Base-by-base conservation (phyloP, 2,329 filamentous ascomycete species). In the Didymellaceae sp. region DNA sequence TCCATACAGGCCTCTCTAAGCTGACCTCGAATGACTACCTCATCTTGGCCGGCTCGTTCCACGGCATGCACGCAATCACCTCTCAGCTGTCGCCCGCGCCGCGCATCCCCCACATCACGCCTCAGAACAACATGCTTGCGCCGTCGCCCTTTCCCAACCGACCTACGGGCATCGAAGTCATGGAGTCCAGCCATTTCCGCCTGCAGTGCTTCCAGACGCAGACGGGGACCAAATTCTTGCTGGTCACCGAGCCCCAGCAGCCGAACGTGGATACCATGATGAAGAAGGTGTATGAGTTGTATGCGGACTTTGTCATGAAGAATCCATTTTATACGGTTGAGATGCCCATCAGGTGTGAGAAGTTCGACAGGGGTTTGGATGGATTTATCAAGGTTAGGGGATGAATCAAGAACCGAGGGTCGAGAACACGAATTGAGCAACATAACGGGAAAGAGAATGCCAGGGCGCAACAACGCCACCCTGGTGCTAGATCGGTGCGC, bases 251-350 rank as follows among this genome's bases (percentile, higher is more conserved):
- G 74, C 86, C 86, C 13, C 85, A 90, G 58, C 92, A 95, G 77
- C 84, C 87, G 39, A 96, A 95, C 67, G 87, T 95, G 30, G 94
- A 97, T 65, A 81, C 85, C 10, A 88, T 93, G 34, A 86, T 96
- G 62, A 83, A 86, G 70, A 88, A 86, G 73, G 87, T 97, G 65
- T 97, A 99, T 73, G 94, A 97, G 73, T 77, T 97, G 43, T 99
- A 97, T 77, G 84, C 90, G 41, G 94, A 99, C 75, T 97, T 90
- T 72, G 94, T 99, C 62, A 97, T 97, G 91, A 99, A 97, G 81
- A 99, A 99, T 74, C 94, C 94, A 1, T 99, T 99, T 71, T 97
- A 97, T 77, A 92, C 94, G 68, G 81, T 96, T 49, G 94, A 99
- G 78, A 99, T 97, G 92, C 94, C 94, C 6, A 86, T 99, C 45